Conservation (phyloP, 1,139 yeast genomes). For the Candida neerlandica region DNA sequence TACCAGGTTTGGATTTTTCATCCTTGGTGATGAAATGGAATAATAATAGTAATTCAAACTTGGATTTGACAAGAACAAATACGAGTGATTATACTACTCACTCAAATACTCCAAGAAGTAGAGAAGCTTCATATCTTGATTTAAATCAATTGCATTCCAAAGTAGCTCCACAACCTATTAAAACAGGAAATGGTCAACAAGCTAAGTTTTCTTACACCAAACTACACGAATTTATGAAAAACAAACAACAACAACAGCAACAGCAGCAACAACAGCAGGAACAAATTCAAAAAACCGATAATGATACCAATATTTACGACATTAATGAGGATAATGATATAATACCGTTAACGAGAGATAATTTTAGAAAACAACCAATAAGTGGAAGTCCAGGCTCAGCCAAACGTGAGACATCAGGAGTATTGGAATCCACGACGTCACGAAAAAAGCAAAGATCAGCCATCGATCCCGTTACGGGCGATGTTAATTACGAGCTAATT, state of each 20-base stretch:
- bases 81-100: conserved; percentile 18
- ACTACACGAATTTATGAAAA: conserved; percentile 30
- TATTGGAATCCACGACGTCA: conserved; percentile 5
- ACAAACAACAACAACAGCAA: conserved; percentile 19
- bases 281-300: not conserved
- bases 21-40: conserved; percentile 46
- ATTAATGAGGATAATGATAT: conserved; percentile 5
- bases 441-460: conserved; percentile 24
- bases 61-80: conserved; percentile 14
- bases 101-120: conserved; percentile 27
- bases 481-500: conserved; percentile 39
- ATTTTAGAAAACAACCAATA: not conserved
- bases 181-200: conserved; percentile 12
- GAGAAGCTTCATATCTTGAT: conserved; percentile 43
- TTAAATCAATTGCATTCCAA: conserved; percentile 49
- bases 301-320: not conserved
- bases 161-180: conserved; percentile 51
- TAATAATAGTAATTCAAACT: conserved; percentile 15
- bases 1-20: conserved; percentile 64
- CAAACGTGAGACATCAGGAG: conserved; percentile 12
- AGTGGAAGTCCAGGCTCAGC: conserved; percentile 4
- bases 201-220: conserved; percentile 26
- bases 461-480: conserved; percentile 31
- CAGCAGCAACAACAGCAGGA: conserved; percentile 14
- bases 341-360: conserved; percentile 4